phyloP scores from a whole-genome alignment of 805 yeast species.

The Candida verbasci region DNA sequence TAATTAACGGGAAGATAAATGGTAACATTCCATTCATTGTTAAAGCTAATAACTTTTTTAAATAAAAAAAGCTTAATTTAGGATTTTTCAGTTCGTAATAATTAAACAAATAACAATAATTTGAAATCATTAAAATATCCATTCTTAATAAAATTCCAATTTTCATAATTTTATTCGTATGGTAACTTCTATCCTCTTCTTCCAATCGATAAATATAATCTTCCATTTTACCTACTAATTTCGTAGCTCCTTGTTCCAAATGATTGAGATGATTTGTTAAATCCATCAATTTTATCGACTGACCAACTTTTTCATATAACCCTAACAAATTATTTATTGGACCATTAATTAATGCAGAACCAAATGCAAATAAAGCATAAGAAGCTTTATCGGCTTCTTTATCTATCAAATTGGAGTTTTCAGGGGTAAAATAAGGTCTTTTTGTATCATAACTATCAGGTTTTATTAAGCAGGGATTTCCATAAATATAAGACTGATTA shows the following conservation, averaged over 20 bases:
- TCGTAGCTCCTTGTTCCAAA: slow-evolving; percentile 37
- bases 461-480: slow-evolving; percentile 38
- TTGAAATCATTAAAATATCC: slow-evolving; percentile 21
- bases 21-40: slow-evolving; percentile 27
- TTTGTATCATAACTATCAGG: slow-evolving; percentile 44
- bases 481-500: slow-evolving; percentile 39
- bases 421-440: slow-evolving; percentile 31
- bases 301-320: slow-evolving; percentile 15
- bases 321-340: slow-evolving; percentile 23
- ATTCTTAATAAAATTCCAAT: slow-evolving; percentile 21
- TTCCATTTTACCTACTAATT: slow-evolving; percentile 25
- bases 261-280: slow-evolving; percentile 21
- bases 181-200: slow-evolving; percentile 12
- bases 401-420: slow-evolving; percentile 29
- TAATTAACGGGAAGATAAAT: slow-evolving; percentile 26
- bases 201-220: slow-evolving; percentile 23
- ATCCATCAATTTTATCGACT: slow-evolving; percentile 14
- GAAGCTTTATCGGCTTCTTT: slow-evolving; percentile 33
- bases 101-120: slow-evolving; percentile 30
- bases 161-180: slow-evolving; percentile 10
- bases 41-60: slow-evolving; percentile 24
- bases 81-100: slow-evolving; percentile 33
- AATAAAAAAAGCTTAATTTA: slow-evolving; percentile 28
- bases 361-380: slow-evolving; percentile 22
- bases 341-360: slow-evolving; percentile 29